Evolutionary conservation across 179 eudicot species (phyloP), one percentile per base, ranked within the genome.

Genomic region (Silene coronaria): DNA sequence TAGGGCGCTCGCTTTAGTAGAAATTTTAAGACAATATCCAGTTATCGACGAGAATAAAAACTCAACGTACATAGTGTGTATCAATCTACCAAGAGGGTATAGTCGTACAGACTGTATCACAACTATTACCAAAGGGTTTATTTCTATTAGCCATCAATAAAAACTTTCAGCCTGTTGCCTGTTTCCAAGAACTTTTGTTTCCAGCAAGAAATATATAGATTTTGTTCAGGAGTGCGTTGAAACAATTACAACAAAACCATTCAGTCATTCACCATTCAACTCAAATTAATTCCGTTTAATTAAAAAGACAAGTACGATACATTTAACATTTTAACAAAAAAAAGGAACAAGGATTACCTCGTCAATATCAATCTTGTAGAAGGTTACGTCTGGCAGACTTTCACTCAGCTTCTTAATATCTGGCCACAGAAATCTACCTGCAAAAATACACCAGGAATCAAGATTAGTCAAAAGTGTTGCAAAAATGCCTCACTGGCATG

Each of bases 301-400:
- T 61, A 11, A 61, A 12, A 61, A n/a, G 13, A 2, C 30, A 24
- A 0, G 66, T 23, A 53, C 4, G 58, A 16, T 53, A 58, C 62
- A 58, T 4, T 21, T 6, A 58, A 75, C 9, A 28, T 21, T 34
- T 34, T 34, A 34, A 0, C 42, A 48, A 19, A 75, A 2, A 38
- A 12, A 36, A 3, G 11, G n/a, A 5, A 64, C 12, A 27, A 19
- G 68, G 9, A 71, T 73, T 81, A 91, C 98, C 89, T 87, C 85
- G 84, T 93, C 98, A 63, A 90, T 90, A 80, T 93, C 98, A 58
- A 93, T 82, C 85, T 93, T 93, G 83, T 87, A 93, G 67, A 90
- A 86, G 46, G 88, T 90, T 53, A 93, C 91, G 74, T 86, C 83
- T 62, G 90, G 90, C 72, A 87, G 81, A 46, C 82, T 80, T 79